Base-by-base conservation (phyloP, 106 monocot species). In the Vanilla planifolia region DNA sequence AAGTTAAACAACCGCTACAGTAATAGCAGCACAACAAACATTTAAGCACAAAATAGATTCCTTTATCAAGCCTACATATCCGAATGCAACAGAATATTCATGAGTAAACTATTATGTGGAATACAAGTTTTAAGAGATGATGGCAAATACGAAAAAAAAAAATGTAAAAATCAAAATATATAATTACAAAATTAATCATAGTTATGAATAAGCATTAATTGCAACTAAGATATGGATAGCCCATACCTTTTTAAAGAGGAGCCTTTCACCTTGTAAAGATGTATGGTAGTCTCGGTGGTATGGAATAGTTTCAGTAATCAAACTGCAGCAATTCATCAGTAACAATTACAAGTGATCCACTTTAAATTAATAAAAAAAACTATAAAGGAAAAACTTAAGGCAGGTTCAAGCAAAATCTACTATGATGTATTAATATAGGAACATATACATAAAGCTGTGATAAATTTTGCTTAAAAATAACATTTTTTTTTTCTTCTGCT, bases 231-330 rank as follows among this genome's bases (percentile, higher is more conserved):
- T 67, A 32, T 15, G 2, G 5, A 51, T n/a, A 50, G 43, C 26
- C 29, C 8, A 37, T 77, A 71, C 86, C 81, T 78, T 75, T 59
- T 55, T 69, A 63, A 55, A 86, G 28, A 65, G 44, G 41, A 53
- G 45, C 57, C 32, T 71, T 56, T 75, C 81, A 45, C 50, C 62
- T 72, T 75, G 78, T 15, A 63, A 47, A 61, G 66, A 82, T 25
- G 39, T 27, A 2, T 70, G 44, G 47, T 80, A 93, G 27, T 93
- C 93, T 33, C 48, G 60, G 62, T 93, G 89, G 2, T 22, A 44
- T 28, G 93, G 89, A 53, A 93, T 85, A 34, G 89, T 93, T 66
- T 93, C 93, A 50, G 63, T 75, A 22, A 98, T 70, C 70, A 98
- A 73, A 67, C 96, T 98, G 70, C 56, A 91, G 42, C 43, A 53